These are phyloP conservation scores for Penicillium thymicola DNA, from an alignment of 2,329 filamentous ascomycete species.

Conservation along the genomic window DNA sequence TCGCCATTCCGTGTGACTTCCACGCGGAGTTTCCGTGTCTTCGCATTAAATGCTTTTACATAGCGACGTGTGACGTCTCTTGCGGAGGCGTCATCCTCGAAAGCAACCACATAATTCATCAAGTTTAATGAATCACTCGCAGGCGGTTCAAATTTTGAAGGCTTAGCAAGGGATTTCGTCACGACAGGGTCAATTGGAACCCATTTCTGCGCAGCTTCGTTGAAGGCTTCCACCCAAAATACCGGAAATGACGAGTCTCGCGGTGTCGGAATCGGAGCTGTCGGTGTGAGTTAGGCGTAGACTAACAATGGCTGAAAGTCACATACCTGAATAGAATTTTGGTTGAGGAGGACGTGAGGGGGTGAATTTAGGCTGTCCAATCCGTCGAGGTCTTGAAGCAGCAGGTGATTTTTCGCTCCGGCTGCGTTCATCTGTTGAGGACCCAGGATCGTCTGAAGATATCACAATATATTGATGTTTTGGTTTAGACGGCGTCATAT, in stretches of 20 bases:
- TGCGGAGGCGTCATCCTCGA: conserved; percentile 73
- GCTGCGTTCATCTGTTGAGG: conserved; percentile 29
- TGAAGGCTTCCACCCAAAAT: conserved; percentile 93
- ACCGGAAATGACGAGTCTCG: conserved; percentile 75
- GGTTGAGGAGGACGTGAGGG: conserved; percentile 20
- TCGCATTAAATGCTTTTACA: conserved; percentile 82
- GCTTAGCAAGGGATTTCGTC: conserved; percentile 73
- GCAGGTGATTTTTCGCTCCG: conserved; percentile 12
- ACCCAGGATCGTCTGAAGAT: conserved; percentile 35
- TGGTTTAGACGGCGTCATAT: conserved; percentile 43
- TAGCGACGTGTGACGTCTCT: conserved; percentile 88
- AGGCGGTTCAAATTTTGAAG: conserved; percentile 76
- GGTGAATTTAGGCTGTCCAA: conserved; percentile 39
- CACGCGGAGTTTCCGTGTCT: conserved; percentile 77
- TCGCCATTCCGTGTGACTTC: conserved; percentile 61
- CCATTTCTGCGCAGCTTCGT: conserved; percentile 86
- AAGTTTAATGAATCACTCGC: conserved; percentile 71
- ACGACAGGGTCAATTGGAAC: conserved; percentile 81
- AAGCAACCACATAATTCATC: conserved; percentile 80
- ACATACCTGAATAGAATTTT: conserved; percentile 20
- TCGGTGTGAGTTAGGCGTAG: conserved; percentile 13
- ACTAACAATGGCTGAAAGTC: background rate
- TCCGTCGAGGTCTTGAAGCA: conserved; percentile 26
- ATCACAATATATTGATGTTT: conserved; percentile 36
- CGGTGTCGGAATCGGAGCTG: conserved; percentile 46